Evolutionary conservation across 345 rosid genomes (phyloP).

Genomic region (Nasturtium officinale): DNA sequence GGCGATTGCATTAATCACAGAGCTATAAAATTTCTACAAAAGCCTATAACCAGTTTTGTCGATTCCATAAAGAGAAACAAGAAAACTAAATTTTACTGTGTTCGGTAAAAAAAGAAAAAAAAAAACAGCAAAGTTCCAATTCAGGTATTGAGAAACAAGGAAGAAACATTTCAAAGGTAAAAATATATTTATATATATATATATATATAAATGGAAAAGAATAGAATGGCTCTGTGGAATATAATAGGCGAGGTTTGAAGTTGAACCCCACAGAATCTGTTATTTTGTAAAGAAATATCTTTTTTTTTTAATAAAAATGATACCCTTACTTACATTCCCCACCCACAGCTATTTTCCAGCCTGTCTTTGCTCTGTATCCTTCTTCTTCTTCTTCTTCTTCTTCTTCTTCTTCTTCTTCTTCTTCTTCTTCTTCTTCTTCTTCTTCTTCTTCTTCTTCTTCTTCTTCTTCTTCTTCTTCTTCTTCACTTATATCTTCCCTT

Average conservation of each 20-base stretch:
- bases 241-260: conserved; percentile 29
- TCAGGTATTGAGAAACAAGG: background rate
- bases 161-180: conserved; percentile 23
- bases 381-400: too few species aligned
- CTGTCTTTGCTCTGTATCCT: conserved; percentile 46
- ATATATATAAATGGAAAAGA: too few species aligned
- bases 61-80: background rate
- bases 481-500: background rate
- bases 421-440: too few species aligned
- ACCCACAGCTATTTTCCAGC: conserved; percentile 77
- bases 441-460: too few species aligned
- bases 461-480: too few species aligned
- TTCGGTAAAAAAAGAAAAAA: background rate
- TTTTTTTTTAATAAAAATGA: too few species aligned
- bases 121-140: background rate
- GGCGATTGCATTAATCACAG: background rate
- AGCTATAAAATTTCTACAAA: background rate
- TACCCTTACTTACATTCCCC: too few species aligned
- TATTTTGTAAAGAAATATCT: conserved; percentile 23
- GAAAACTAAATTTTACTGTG: background rate
- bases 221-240: conserved; percentile 25
- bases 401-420: too few species aligned
- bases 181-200: too few species aligned
- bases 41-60: background rate
- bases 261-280: conserved; percentile 43